Base-by-base conservation (phyloP, 83 land plant species). In the Picea abies region DNA sequence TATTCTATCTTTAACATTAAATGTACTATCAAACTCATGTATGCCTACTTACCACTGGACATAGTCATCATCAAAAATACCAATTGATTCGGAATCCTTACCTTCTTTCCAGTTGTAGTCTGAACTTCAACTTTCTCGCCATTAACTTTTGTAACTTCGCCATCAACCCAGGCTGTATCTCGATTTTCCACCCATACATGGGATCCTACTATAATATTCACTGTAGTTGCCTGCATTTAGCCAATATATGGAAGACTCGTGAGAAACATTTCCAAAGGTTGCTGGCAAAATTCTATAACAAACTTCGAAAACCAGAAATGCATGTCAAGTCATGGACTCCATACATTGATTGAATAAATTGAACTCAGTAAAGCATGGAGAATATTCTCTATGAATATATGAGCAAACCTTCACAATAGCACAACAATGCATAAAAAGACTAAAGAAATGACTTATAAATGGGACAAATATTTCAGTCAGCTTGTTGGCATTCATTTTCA, bases 141-240 rank as follows among this genome's bases (percentile, higher is more conserved):
- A 86, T 52, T 78, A 52, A 93, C 93, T 63, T 84, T 80, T 14
- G 86, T 67, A 80, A 93, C 98, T 83, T 93, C 92, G 29, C 93
- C 99, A 87, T 95, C 98, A 77, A 92, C 84, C 97, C 99, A 96
- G 66, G 99, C 97, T 65, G 87, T 25, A 9, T 17, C 47, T 62
- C 86, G 90, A 81, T 96, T 96, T 88, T 96, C 99, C 35, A 92
- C 90, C 99, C 99, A 96, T 35, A 96, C 93, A 84, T 96, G 97
- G 78, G 99, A 91, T 47, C 99, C 99, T 26, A 93, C 97, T 58
- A 92, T 80, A 52, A 96, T 93, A 64, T 93, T 96, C 49, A 79
- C 91, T 63, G 93, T 87, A 70, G 91, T 80, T 32, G 91, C 94
- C 98, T 93, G 88, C 84, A 86, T 72, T 37, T 49, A 47, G 9